Percentiles rank a stretch among this genome's conserved stretches.
Evolutionary conservation across 78 protist genomes (phyloP).

Genomic region (Dictyostelium purpureum): DNA sequence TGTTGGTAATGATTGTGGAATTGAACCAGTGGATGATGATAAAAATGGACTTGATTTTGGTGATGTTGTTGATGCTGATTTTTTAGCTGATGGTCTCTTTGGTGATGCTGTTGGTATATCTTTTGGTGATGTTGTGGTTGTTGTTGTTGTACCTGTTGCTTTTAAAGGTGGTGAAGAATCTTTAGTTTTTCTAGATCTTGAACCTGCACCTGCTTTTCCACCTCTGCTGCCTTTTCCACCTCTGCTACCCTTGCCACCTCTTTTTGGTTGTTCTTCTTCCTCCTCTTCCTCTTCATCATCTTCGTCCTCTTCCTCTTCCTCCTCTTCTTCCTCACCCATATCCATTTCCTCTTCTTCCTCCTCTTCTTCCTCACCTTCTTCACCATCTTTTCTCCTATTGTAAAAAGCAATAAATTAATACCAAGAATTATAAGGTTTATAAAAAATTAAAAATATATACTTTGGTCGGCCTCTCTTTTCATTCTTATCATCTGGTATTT

Average conservation of each 20-base stretch:
- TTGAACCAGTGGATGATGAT: slow-evolving; percentile 39
- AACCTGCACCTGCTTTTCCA: slow-evolving; percentile 1
- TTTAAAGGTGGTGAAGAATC: neutral
- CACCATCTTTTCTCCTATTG: neutral
- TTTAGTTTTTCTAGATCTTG: neutral
- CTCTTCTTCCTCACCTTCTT: slow-evolving; percentile 23
- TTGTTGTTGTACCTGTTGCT: neutral
- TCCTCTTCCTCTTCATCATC: slow-evolving; percentile 45
- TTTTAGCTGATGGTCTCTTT: slow-evolving; percentile 21
- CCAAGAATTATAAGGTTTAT: neutral
- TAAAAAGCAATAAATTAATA: too few relatives aligned
- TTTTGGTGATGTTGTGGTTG: slow-evolving; percentile 20
- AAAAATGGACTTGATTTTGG: slow-evolving; percentile 40
- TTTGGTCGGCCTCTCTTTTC: slow-evolving; percentile 15
- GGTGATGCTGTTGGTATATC: slow-evolving; percentile 26
- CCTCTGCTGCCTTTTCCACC: slow-evolving; percentile 30
- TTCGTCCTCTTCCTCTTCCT: slow-evolving; percentile 38
- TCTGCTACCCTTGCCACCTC: slow-evolving; percentile 38
- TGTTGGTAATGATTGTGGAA: neutral
- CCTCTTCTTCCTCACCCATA: slow-evolving; percentile 65
- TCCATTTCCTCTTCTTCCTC: slow-evolving; percentile 63
- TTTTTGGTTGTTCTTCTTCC: slow-evolving; percentile 35
- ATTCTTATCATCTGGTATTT: slow-evolving; percentile 25
- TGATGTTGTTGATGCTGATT: slow-evolving; percentile 14
- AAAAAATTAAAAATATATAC: neutral